Percentiles rank a stretch among this genome's conserved stretches.
These are phyloP conservation scores for Nicotiana obtusifolia DNA, from an alignment of 257 asterid species.

Conservation along the genomic window DNA sequence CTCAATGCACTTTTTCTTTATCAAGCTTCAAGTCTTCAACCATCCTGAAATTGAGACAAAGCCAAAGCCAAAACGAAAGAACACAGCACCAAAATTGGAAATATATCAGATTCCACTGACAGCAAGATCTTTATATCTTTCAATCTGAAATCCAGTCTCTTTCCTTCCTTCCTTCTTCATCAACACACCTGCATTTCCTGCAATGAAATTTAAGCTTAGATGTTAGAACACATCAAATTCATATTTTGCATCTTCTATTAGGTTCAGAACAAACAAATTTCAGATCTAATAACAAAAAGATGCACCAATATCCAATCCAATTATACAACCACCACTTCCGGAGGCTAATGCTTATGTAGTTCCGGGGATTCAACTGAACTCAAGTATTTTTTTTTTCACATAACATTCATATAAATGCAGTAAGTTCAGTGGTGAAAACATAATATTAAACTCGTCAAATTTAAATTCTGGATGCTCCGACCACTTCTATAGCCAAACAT, in stretches of 20 bases:
- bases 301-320: neutral
- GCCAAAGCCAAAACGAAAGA: constrained; percentile 12
- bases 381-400: too few relatives aligned
- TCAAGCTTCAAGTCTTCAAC: constrained; percentile 15
- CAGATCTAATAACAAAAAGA: neutral
- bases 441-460: too few relatives aligned
- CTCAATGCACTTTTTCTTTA: constrained; percentile 19
- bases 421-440: too few relatives aligned
- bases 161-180: constrained; percentile 22
- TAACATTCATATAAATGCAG: too few relatives aligned
- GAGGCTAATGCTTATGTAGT: too few relatives aligned
- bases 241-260: neutral
- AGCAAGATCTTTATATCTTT: constrained; percentile 25
- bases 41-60: constrained; percentile 3
- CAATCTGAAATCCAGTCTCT: constrained; percentile 26
- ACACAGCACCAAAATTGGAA: constrained; percentile 14
- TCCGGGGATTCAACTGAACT: too few relatives aligned
- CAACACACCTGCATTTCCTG: constrained; percentile 33
- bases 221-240: neutral
- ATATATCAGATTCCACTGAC: constrained; percentile 7
- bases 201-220: neutral
- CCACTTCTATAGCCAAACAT: too few relatives aligned
- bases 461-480: too few relatives aligned
- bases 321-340: too few relatives aligned
- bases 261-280: neutral